These are phyloP conservation scores for Boletus sp. DNA, from an alignment of 1,284 basidiomycete genomes.

Conservation along the genomic window DNA sequence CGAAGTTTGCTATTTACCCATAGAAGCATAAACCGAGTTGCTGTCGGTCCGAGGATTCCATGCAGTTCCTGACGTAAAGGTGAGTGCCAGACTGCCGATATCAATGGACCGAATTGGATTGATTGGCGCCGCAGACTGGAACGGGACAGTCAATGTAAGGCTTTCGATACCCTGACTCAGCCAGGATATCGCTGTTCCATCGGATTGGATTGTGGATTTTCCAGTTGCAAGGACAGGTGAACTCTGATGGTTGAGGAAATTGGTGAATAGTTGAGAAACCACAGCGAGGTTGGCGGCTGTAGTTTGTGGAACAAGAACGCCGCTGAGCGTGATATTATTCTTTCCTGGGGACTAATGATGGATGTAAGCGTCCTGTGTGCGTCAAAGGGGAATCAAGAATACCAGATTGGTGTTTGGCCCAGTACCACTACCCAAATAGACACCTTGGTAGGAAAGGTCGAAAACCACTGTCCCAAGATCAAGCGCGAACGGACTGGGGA, in stretches of 20 bases:
- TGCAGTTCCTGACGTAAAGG: constrained; percentile 54
- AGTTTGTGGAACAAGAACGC: constrained; percentile 58
- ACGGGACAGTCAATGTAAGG: constrained; percentile 59
- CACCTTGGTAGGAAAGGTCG: constrained; percentile 57
- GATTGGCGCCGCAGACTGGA: constrained; percentile 55
- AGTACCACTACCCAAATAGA: constrained; percentile 60
- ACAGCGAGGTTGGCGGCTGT: constrained; percentile 47
- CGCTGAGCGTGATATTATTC: constrained; percentile 63
- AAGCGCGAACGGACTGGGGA: constrained; percentile 63
- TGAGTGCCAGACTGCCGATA: constrained; percentile 63
- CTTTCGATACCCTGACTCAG: constrained; percentile 61
- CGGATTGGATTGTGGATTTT: constrained; percentile 53
- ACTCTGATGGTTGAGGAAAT: constrained; percentile 67
- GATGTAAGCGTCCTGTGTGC: background rate
- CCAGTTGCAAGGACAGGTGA: constrained; percentile 64
- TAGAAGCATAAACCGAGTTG: constrained; percentile 55
- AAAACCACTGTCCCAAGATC: constrained; percentile 71
- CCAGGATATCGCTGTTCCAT: constrained; percentile 63
- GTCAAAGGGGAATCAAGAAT: constrained; percentile 8
- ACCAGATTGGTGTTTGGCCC: constrained; percentile 54
- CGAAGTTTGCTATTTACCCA: constrained; percentile 41
- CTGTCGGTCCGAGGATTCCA: constrained; percentile 63
- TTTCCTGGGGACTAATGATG: constrained; percentile 46
- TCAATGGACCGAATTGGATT: constrained; percentile 67
- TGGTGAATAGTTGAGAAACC: constrained; percentile 68